Evolutionary conservation across 257 asterid genomes (phyloP), one percentile per base, ranked within the genome.

Genomic region (Solanum chiquidenum): DNA sequence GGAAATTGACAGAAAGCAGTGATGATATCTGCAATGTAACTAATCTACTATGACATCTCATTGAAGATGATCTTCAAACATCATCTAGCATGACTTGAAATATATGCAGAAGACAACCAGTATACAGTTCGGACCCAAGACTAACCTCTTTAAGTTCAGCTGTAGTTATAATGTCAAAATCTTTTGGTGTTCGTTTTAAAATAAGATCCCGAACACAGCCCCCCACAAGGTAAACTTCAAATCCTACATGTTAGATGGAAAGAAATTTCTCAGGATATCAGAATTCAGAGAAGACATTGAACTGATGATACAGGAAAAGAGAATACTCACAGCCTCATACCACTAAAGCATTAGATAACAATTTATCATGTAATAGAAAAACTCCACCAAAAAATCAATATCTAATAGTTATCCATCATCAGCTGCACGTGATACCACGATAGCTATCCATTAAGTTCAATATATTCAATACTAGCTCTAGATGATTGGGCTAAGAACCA

Each of bases 121-220:
- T 29, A 80, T 18, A 80, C 85, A 80, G n/a, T 80, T 29, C 10
- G 4, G 85, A 80, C 68, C 29, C 66, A 80, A 46, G 38, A 55
- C 72, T 60, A 87, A 89, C 91, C 91, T 89, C 89, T 73, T 83
- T 89, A 86, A 89, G 91, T 88, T 89, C 91, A 84, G 91, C 91
- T 21, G 91, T 87, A 20, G 91, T 89, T 83, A 89, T 68, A 68
- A 89, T 86, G 71, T 89, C 91, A 87, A 89, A 89, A 85, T 89
- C 89, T 74, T 89, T 87, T 6, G 91, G 91, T 29, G 88, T 87
- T 87, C 79, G 86, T 80, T 87, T 85, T 86, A 89, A 87, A 75
- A 89, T 68, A 84, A 89, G 91, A 85, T 89, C 91, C 86, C 91
- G 87, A 88, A 87, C 91, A 77, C 91, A 89, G 83, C 89, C 91